Conservation (phyloP, 1,284 basidiomycete species). For the Irpex lacteus region DNA sequence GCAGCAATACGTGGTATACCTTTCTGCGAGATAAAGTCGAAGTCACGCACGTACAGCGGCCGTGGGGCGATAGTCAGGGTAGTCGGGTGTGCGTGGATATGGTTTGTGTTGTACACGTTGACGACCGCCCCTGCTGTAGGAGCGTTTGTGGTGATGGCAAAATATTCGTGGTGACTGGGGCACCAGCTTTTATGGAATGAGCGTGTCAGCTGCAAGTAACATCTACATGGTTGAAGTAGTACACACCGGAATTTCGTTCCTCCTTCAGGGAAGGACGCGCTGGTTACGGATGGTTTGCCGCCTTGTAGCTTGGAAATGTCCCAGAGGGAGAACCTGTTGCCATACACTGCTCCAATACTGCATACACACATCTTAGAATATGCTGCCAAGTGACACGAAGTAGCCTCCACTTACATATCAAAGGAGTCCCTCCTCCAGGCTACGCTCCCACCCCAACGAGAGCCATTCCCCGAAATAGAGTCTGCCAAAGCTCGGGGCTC, state of each 20-base stretch:
- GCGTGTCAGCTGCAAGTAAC: conserved; percentile 7
- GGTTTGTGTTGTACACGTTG: conserved; percentile 63
- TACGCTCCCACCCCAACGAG: conserved; percentile 52
- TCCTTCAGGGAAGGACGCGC: conserved; percentile 62
- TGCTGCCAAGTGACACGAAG: conserved; percentile 5
- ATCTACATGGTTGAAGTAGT: background rate
- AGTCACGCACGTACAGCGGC: conserved; percentile 66
- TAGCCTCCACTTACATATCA: conserved; percentile 53
- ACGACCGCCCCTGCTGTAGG: conserved; percentile 61
- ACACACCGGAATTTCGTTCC: conserved; percentile 64
- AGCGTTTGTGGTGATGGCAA: conserved; percentile 65
- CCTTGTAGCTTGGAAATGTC: conserved; percentile 67
- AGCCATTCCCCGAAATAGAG: conserved; percentile 43
- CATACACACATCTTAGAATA: conserved; percentile 2
- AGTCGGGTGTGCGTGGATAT: conserved; percentile 61
- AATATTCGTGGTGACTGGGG: conserved; percentile 68
- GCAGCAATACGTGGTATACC: conserved; percentile 64
- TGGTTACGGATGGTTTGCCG: conserved; percentile 62
- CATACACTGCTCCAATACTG: conserved; percentile 73
- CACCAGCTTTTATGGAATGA: conserved; percentile 55
- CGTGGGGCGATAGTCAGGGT: conserved; percentile 52
- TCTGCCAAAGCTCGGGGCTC: conserved; percentile 63
- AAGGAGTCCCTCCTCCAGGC: conserved; percentile 67
- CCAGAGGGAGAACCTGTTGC: conserved; percentile 69
- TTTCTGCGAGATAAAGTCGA: conserved; percentile 64